Percentiles rank a stretch among this genome's conserved stretches.
phyloP scores from a whole-genome alignment of 306 rosid genomes.

The Quercus glauca region DNA sequence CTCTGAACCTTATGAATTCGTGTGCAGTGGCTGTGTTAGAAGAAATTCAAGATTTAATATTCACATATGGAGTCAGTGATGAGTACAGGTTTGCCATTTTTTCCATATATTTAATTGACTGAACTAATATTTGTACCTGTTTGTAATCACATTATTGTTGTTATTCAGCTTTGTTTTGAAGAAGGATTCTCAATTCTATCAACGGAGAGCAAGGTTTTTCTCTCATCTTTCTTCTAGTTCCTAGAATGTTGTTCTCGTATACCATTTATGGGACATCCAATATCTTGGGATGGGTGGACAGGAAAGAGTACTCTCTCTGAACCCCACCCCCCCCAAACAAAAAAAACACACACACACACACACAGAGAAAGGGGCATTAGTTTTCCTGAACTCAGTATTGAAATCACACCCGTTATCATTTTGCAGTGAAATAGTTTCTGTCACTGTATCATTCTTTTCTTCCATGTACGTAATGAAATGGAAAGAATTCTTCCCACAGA shows the following conservation, averaged over 20 bases:
- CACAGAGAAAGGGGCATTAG: background rate
- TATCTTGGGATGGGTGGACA: background rate
- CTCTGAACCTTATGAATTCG: conserved; percentile 78
- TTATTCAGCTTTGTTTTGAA: conserved; percentile 57
- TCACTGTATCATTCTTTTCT: conserved; percentile 66
- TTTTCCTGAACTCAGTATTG: background rate
- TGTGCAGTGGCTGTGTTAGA: conserved; percentile 66
- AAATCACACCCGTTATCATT: background rate
- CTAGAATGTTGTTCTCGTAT: background rate
- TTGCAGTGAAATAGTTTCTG: conserved; percentile 59
- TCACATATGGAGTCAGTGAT: conserved; percentile 78
- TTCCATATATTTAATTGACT: background rate
- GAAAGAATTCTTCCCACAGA: conserved; percentile 51
- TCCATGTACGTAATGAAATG: conserved; percentile 60
- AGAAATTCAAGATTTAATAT: conserved; percentile 67
- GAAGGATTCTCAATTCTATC: conserved; percentile 55
- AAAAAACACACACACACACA: too few species aligned
- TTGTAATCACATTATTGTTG: conserved; percentile 4
- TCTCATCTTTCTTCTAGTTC: background rate
- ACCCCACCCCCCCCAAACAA: too few species aligned
- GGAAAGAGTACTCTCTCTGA: background rate
- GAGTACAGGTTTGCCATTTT: conserved; percentile 46
- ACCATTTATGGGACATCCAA: background rate
- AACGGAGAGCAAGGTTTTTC: conserved; percentile 47
- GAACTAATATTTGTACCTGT: background rate